Evolutionary conservation across 192 early-diverging fungal species (phyloP).

Genomic region (Rhizoclosmatium globosum): DNA sequence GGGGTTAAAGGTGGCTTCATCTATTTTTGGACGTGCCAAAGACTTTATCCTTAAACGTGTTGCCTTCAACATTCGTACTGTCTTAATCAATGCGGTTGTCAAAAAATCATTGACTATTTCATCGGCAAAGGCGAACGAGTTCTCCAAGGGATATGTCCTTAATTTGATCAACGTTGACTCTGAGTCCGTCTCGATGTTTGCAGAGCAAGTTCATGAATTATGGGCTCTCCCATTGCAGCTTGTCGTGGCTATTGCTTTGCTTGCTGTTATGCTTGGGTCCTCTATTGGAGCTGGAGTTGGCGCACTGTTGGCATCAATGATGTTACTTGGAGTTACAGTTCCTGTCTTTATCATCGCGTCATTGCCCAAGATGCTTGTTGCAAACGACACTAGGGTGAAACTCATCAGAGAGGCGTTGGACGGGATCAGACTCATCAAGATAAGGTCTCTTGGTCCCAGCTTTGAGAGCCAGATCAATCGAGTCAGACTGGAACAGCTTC

Average conservation of each 20-base stretch:
- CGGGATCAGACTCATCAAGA: constrained; percentile 45
- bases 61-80: constrained; percentile 29
- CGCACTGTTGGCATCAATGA: constrained; percentile 6
- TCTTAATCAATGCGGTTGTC: constrained; percentile 27
- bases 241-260: constrained; percentile 12
- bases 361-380: constrained; percentile 15
- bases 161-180: constrained; percentile 42
- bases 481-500: constrained; percentile 24
- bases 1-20: neutral
- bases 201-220: neutral
- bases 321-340: constrained; percentile 13
- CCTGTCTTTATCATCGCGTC: constrained; percentile 25
- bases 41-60: constrained; percentile 14
- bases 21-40: neutral
- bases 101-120: constrained; percentile 15
- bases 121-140: neutral
- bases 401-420: constrained; percentile 43
- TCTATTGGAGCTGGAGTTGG: constrained; percentile 29
- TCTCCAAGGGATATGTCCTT: constrained; percentile 31
- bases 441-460: constrained; percentile 4
- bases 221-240: constrained; percentile 24
- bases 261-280: constrained; percentile 31
- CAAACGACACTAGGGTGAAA: constrained; percentile 43
- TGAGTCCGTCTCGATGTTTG: constrained; percentile 12
- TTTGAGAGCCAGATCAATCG: constrained; percentile 24